Base-by-base conservation (phyloP, 192 early-diverging fungal species). In the Geranomyces michiganensis region DNA sequence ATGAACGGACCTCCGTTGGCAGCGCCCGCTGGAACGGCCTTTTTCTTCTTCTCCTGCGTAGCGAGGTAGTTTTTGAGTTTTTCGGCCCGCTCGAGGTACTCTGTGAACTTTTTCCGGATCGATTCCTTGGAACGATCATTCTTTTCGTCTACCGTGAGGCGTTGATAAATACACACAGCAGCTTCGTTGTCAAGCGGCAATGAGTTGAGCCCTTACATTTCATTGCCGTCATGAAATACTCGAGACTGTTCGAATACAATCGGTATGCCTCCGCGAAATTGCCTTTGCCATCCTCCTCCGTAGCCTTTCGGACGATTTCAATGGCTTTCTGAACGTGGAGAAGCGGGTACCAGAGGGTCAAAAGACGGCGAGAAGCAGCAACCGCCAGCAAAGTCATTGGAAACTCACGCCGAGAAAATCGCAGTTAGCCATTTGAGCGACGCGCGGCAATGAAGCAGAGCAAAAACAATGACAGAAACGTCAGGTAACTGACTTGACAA, bases 1-100 rank as follows among this genome's bases (percentile, higher is more conserved):
- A 29, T 55, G 29, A 17, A 46, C 32, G 13, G n/a, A 68, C 66
- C 56, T 31, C 75, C 68, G 62, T 74, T 78, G 13, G 67, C n/a
- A 9, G 24, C 55, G 56, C 86, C 82, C 6, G 84, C 86, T 27
- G 81, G 76, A 49, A 91, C 85, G 21, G 91, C 85, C 53, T 88
- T 88, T 48, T 86, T 89, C 33, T 94, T 90, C 58, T 87, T 90
- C 29, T 94, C 90, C 76, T 88, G 65, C 63, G 91, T 90, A 51
- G 77, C 55, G 29, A 98, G 80, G 78, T 90, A 91, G 31, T 93
- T 93, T 76, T 97, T 97, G 66, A 99, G 85, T 78, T 90, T 90
- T 75, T 99, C 96, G 10, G 97, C 96, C 14, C 97, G 88, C 22
- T 91, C 91, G 61, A 97, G 84, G 76, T 98, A 97, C 71, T 96